phyloP scores from a whole-genome alignment of 495 filamentous ascomycete genomes.

The Penicillium nucicola region DNA sequence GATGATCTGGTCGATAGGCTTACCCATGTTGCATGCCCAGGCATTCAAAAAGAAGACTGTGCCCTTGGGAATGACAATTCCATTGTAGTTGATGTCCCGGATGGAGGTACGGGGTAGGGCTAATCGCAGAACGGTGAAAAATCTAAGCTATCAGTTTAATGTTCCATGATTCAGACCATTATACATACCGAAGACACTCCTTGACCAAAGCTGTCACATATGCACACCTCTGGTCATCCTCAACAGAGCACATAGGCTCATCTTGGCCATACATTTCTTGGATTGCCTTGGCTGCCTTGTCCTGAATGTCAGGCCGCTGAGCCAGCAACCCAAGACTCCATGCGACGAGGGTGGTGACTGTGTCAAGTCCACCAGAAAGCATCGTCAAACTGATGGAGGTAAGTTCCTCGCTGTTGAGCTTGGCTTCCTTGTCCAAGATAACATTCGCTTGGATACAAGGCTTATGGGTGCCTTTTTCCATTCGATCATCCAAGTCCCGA shows the following conservation, averaged over 20 bases:
- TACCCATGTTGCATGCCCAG: conserved; percentile 64
- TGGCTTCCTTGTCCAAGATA: conserved; percentile 58
- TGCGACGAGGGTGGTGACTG: conserved; percentile 58
- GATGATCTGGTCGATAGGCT: conserved; percentile 2
- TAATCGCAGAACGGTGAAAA: conserved; percentile 59
- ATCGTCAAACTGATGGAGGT: conserved; percentile 62
- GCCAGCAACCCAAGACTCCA: conserved; percentile 61
- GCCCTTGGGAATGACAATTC: conserved; percentile 52
- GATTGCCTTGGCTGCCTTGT: conserved; percentile 56
- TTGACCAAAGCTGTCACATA: conserved; percentile 58
- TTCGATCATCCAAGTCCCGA: conserved; percentile 50
- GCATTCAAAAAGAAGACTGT: conserved; percentile 64
- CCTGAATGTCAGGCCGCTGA: conserved; percentile 56
- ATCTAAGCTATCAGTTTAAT: conserved; percentile 27
- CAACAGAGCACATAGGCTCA: conserved; percentile 53
- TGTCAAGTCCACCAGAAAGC: conserved; percentile 61
- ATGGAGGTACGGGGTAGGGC: conserved; percentile 58
- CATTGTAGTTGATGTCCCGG: conserved; percentile 57
- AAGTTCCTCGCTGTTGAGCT: conserved; percentile 56
- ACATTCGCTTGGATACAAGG: conserved; percentile 66
- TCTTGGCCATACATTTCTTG: conserved; percentile 48
- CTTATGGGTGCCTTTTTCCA: conserved; percentile 56
- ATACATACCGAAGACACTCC: conserved; percentile 52
- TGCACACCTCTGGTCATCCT: conserved; percentile 59
- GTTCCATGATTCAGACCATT: background rate